phyloP scores from a whole-genome alignment of 2,329 filamentous ascomycete genomes.

The Fusarium verticillioides region DNA sequence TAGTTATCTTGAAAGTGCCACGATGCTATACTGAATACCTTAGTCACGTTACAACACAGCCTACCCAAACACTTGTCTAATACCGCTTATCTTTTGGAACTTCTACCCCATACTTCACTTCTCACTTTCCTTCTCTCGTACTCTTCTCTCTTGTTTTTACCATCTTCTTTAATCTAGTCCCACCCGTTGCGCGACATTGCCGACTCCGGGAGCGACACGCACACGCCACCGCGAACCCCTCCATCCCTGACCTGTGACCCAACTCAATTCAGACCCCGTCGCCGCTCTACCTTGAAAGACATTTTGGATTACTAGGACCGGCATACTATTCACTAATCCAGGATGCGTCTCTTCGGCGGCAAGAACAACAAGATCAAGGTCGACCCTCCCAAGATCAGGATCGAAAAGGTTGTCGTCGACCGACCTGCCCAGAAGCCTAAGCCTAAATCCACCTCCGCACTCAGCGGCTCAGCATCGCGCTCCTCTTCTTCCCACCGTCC shows the following conservation, averaged over 20 bases:
- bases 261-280: conserved; percentile 24
- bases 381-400: conserved; percentile 61
- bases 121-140: conserved; percentile 21
- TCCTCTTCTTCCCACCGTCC: conserved; percentile 52
- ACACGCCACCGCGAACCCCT: conserved; percentile 47
- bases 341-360: conserved; percentile 55
- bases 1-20: conserved; percentile 26
- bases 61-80: background rate
- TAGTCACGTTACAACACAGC: conserved; percentile 20
- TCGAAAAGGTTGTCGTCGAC: conserved; percentile 63
- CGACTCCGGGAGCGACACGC: conserved; percentile 40
- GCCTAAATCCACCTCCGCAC: conserved; percentile 49
- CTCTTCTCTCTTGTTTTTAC: conserved; percentile 30
- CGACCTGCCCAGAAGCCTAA: conserved; percentile 51
- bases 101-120: conserved; percentile 1
- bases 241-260: conserved; percentile 42
- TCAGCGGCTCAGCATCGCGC: conserved; percentile 47
- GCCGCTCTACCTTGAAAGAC: background rate
- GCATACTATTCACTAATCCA: conserved; percentile 24
- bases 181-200: conserved; percentile 44
- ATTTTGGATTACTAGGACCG: conserved; percentile 13
- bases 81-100: conserved; percentile 16
- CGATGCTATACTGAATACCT: conserved; percentile 39
- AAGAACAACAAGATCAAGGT: conserved; percentile 63
- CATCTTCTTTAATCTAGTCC: conserved; percentile 35